Base-by-base conservation (phyloP, 768 basidiomycete species). In the Leccinum obscurum region DNA sequence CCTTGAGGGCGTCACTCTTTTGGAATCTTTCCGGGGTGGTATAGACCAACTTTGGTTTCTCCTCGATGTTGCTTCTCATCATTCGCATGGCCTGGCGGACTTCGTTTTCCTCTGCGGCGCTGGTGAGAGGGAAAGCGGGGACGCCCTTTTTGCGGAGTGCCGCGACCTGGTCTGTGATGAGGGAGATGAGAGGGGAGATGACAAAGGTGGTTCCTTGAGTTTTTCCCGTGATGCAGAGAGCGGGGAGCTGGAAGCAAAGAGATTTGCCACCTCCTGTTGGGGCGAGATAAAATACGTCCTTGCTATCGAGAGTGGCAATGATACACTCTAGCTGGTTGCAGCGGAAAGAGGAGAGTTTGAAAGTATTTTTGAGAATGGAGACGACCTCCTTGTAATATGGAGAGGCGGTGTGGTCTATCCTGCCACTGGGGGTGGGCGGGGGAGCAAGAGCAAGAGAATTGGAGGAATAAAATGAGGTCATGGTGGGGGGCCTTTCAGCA, bases 191-290 rank as follows among this genome's bases (percentile, higher is more conserved):
- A 1, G 97, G 97, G 3, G 91, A 90, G 50, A 99, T 82, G 32
- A 99, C 95, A 56, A 99, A 80, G 0, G 95, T 93, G 3, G 97
- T 85, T 35, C 95, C 94, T 56, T 77, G 78, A 0, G 90, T 93
- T 67, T 77, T 82, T 2, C 92, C 93, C 6, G 76, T 76, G 39
- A 76, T 75, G 68, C 94, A 92, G 35, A 97, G 81, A 2, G 94
- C 95, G 0, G 97, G 97, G 2, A 98, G 86, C 72, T 98, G 88
- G 73, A 88, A 94, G 65, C 90, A 93, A 41, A 95, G 77, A 66
- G 89, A 91, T 76, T 95, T 95, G 1, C 93, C 93, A 4, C 94
- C 94, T 37, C 94, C 95, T 1, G 97, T 99, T 1, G 97, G 97
- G 86, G 98, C 95, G 8, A 98, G 81, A 17, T 98, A 92, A 64